Evolutionary conservation across 2,329 filamentous ascomycete species (phyloP).

Genomic region (Nigrospora osmanthi): DNA sequence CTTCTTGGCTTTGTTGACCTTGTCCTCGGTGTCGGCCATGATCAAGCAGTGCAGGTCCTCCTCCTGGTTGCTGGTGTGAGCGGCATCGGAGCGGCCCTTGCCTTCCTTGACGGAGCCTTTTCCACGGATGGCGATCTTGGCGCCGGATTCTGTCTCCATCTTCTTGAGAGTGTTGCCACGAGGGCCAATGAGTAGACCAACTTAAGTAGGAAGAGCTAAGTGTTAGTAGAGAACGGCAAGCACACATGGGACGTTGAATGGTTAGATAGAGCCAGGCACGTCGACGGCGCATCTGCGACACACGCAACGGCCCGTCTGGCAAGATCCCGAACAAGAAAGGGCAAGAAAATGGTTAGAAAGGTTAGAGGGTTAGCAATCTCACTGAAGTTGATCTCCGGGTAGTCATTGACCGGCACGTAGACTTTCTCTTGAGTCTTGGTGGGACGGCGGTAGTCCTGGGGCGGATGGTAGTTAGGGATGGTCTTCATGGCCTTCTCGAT

Average conservation of each 20-base stretch:
- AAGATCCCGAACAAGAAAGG: constrained; percentile 34
- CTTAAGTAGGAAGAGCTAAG: constrained; percentile 81
- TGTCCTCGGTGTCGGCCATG: constrained; percentile 99
- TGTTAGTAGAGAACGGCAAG: constrained; percentile 63
- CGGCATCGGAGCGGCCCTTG: constrained; percentile 96
- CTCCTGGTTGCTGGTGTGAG: constrained; percentile 99
- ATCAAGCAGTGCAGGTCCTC: constrained; percentile 98
- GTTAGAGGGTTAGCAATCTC: constrained; percentile 99
- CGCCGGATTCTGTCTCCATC: constrained; percentile 95
- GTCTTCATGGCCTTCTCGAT: constrained; percentile 99
- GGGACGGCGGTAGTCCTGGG: constrained; percentile 94
- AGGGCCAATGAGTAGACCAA: constrained; percentile 99
- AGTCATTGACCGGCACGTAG: constrained; percentile 99
- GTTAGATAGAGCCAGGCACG: constrained; percentile 24
- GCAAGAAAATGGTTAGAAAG: constrained; percentile 53
- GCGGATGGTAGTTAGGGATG: constrained; percentile 98
- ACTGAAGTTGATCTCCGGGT: constrained; percentile 99
- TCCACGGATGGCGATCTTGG: constrained; percentile 98
- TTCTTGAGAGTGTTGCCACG: constrained; percentile 99
- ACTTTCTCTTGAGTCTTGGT: constrained; percentile 99
- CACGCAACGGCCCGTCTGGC: constrained; percentile 32
- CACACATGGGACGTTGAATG: constrained; percentile 27
- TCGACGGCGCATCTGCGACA: constrained; percentile 16
- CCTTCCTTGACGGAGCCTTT: constrained; percentile 99
- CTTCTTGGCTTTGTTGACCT: constrained; percentile 98